These are phyloP conservation scores for Phylloporus sp. DNA, from an alignment of 768 basidiomycete genomes.

Conservation along the genomic window DNA sequence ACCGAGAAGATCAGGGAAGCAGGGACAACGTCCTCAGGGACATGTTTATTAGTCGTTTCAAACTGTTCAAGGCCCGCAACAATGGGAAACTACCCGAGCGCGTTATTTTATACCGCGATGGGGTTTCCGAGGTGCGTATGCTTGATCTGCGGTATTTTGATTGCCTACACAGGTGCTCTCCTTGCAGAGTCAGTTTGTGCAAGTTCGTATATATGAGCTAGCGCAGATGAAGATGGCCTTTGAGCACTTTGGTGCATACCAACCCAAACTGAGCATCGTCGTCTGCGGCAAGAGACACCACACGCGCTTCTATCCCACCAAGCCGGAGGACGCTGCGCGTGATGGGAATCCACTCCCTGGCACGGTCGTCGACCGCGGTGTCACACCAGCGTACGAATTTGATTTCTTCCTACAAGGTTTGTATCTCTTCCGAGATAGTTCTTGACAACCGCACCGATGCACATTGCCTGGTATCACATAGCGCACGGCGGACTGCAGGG, in stretches of 20 bases:
- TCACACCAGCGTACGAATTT: constrained; percentile 49
- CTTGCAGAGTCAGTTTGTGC: constrained; percentile 42
- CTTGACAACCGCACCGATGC: background rate
- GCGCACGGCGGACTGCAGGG: constrained; percentile 41
- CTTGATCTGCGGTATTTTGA: background rate
- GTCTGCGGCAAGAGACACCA: constrained; percentile 54
- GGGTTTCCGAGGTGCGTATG: constrained; percentile 65
- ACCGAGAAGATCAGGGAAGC: too few relatives aligned
- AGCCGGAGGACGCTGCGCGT: constrained; percentile 31
- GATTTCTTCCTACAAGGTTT: constrained; percentile 53
- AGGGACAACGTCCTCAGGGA: constrained; percentile 34
- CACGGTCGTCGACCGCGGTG: constrained; percentile 53
- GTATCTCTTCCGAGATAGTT: background rate
- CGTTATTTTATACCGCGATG: constrained; percentile 55
- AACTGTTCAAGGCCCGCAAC: constrained; percentile 34
- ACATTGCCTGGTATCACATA: background rate
- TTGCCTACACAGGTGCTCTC: background rate
- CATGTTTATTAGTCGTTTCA: constrained; percentile 47
- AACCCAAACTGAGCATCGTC: constrained; percentile 47
- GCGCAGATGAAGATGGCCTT: constrained; percentile 38
- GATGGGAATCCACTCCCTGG: constrained; percentile 50
- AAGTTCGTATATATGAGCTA: constrained; percentile 41
- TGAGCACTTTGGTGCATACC: constrained; percentile 37
- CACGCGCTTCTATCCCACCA: constrained; percentile 51
- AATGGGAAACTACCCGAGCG: constrained; percentile 36